phyloP scores from a whole-genome alignment of 371 early-diverging fungal genomes.

The Saksenaea vasiformis region DNA sequence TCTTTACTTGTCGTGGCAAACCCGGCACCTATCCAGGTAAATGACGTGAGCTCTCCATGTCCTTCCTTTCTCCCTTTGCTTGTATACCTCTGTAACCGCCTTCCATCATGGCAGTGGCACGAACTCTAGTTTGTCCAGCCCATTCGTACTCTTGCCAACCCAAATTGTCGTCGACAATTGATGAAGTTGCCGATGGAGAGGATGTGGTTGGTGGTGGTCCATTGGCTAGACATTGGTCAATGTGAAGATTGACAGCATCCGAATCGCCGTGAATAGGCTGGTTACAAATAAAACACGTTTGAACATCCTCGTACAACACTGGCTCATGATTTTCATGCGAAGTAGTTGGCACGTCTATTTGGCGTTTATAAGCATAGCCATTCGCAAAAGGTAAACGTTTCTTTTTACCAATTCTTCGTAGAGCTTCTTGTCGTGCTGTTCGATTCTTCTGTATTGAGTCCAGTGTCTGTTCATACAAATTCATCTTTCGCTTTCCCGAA shows the following conservation, averaged over 20 bases:
- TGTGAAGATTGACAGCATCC: slow-evolving; percentile 67
- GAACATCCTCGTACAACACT: slow-evolving; percentile 17
- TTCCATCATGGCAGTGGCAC: slow-evolving; percentile 82
- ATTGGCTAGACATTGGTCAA: slow-evolving; percentile 66
- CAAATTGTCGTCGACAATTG: neutral
- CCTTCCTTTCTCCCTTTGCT: neutral
- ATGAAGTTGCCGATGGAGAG: neutral
- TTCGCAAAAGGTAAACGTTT: neutral
- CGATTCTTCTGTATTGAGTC: slow-evolving; percentile 44
- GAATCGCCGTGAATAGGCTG: slow-evolving; percentile 59
- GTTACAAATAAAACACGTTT: slow-evolving; percentile 78
- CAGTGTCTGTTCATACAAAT: slow-evolving; percentile 47
- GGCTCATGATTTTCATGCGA: slow-evolving; percentile 19
- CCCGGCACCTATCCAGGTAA: slow-evolving; percentile 44
- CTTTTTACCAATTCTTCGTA: slow-evolving; percentile 19
- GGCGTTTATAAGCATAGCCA: neutral
- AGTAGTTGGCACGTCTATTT: slow-evolving; percentile 8
- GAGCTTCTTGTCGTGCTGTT: slow-evolving; percentile 17
- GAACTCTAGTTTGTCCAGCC: slow-evolving; percentile 83
- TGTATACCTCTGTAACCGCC: slow-evolving; percentile 66
- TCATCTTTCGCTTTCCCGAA: slow-evolving; percentile 42
- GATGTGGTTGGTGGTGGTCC: slow-evolving; percentile 13
- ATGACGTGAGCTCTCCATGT: neutral
- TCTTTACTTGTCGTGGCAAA: slow-evolving; percentile 60
- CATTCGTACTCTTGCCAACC: slow-evolving; percentile 81